These are phyloP conservation scores for Trypanosoma cruzi DNA, from an alignment of 208 protist species.

Conservation along the genomic window DNA sequence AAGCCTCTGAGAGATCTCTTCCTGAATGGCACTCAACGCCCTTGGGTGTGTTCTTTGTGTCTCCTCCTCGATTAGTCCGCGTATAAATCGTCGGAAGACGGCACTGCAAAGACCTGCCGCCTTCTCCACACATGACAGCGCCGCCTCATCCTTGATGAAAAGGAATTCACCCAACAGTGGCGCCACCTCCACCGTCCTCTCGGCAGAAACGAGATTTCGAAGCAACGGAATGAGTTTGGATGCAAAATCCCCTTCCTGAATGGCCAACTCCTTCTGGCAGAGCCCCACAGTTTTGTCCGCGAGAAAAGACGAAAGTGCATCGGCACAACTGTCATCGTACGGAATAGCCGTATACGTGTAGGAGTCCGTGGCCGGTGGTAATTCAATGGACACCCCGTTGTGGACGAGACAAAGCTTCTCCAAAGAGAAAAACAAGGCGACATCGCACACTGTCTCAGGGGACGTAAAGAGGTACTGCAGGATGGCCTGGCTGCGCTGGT, in stretches of 20 bases:
- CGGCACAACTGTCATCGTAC: constrained; percentile 17
- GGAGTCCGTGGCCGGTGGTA: constrained; percentile 24
- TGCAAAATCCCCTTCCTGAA: constrained; percentile 80
- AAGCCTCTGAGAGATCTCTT: constrained; percentile 68
- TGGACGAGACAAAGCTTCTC: constrained; percentile 48
- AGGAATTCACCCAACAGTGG: constrained; percentile 76
- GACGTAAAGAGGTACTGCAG: constrained; percentile 81
- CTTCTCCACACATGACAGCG: constrained; percentile 64
- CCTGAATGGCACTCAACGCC: constrained; percentile 62
- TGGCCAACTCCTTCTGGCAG: constrained; percentile 66
- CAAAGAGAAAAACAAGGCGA: constrained; percentile 50
- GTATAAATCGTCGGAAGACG: constrained; percentile 75
- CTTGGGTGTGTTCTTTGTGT: constrained; percentile 49
- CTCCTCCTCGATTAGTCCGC: constrained; percentile 55
- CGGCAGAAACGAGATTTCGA: constrained; percentile 25
- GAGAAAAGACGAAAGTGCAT: constrained; percentile 29
- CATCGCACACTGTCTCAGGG: constrained; percentile 41
- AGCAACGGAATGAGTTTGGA: constrained; percentile 38
- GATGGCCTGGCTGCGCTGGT: constrained; percentile 81
- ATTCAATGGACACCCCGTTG: constrained; percentile 27
- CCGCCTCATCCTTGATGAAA: constrained; percentile 81
- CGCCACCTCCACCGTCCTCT: constrained; percentile 55
- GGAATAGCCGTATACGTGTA: constrained; percentile 17
- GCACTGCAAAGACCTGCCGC: constrained; percentile 78
- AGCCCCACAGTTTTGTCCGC: constrained; percentile 45